Percentiles rank a stretch among this genome's conserved stretches.
These are phyloP conservation scores for Ambrosia hybrid DNA, from an alignment of 140 eudicot species.

Conservation along the genomic window DNA sequence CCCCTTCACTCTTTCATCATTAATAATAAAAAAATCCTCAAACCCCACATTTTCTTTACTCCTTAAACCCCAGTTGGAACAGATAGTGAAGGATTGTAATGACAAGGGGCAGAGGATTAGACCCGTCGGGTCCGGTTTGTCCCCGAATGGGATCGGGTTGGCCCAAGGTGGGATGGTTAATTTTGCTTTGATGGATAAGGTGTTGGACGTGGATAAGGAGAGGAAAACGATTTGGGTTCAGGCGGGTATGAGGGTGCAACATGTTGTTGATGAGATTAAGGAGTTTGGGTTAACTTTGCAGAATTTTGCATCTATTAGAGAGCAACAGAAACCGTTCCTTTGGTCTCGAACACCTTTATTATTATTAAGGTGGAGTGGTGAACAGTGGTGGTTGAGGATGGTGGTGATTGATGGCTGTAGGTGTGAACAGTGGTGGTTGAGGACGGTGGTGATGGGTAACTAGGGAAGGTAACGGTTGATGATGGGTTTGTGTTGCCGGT, in stretches of 20 bases:
- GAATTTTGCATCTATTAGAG: conserved; percentile 92
- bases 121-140: conserved; percentile 86
- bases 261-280: conserved; percentile 83
- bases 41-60: conserved; percentile 24
- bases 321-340: conserved; percentile 48
- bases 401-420: too few relatives aligned
- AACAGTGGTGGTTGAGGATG: too few relatives aligned
- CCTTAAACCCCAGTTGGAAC: conserved; percentile 43
- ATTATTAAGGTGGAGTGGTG: too few relatives aligned
- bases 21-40: conserved; percentile 10
- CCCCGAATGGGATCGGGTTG: conserved; percentile 91
- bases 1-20: conserved; percentile 44
- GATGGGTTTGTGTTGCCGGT: too few relatives aligned
- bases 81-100: conserved; percentile 47
- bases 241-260: conserved; percentile 86
- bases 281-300: conserved; percentile 83
- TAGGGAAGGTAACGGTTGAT: too few relatives aligned
- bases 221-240: conserved; percentile 76
- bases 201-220: conserved; percentile 84
- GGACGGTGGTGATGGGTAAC: too few relatives aligned
- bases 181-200: conserved; percentile 83
- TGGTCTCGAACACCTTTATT: too few relatives aligned
- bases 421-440: too few relatives aligned
- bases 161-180: conserved; percentile 87
- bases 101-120: conserved; percentile 70